These are phyloP conservation scores for Daldinia decipiens DNA, from an alignment of 495 filamentous ascomycete genomes.

Conservation along the genomic window DNA sequence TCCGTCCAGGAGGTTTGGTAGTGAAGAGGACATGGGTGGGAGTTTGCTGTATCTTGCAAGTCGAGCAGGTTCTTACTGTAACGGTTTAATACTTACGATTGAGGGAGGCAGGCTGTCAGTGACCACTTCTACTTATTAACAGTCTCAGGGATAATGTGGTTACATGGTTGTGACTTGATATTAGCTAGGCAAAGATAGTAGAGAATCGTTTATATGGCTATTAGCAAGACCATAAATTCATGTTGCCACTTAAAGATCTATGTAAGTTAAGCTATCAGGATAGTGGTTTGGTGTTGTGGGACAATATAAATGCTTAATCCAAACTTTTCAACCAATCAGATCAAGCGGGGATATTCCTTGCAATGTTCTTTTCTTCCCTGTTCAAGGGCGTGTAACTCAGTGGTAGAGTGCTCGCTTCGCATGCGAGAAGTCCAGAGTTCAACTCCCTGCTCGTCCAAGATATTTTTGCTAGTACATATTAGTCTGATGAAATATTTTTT, in stretches of 20 bases:
- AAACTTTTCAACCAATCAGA: conserved; percentile 8
- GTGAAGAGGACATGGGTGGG: conserved; percentile 68
- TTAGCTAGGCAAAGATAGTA: no score
- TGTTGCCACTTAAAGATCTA: no score
- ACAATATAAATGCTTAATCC: background rate
- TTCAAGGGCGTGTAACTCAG: conserved; percentile 39
- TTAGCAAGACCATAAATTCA: no score
- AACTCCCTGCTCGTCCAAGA: conserved; percentile 33
- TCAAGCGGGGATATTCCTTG: background rate
- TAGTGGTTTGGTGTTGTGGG: no score
- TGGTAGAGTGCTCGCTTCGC: conserved; percentile 37
- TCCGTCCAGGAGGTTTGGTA: conserved; percentile 63
- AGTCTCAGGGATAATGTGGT: background rate
- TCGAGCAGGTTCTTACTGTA: conserved; percentile 66
- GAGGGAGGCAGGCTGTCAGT: conserved; percentile 67
- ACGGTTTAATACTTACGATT: conserved; percentile 61
- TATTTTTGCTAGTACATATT: no score
- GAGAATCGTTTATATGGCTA: no score
- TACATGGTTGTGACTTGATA: background rate
- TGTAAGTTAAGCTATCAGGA: no score
- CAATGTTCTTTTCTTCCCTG: background rate
- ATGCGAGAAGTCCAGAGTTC: conserved; percentile 36
- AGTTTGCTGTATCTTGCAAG: conserved; percentile 65
- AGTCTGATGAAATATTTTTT: no score
- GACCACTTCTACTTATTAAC: conserved; percentile 58